phyloP scores from a whole-genome alignment of 768 basidiomycete genomes.

The Serendipita sp. region DNA sequence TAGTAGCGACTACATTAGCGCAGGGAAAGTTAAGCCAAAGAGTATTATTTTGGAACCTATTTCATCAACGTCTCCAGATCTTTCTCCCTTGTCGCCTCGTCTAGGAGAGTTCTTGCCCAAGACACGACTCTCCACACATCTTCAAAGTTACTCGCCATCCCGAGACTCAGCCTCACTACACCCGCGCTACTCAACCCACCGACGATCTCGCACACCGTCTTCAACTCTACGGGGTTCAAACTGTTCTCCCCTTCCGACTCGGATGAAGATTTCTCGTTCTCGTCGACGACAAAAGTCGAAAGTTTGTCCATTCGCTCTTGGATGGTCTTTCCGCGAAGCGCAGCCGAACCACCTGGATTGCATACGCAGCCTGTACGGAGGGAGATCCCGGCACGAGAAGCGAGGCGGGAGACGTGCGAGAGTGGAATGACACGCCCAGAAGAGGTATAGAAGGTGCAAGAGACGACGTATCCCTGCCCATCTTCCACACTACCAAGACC shows the following conservation, averaged over 20 bases:
- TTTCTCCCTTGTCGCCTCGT: neutral
- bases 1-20: too few species aligned
- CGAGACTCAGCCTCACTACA: constrained; percentile 34
- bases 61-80: too few species aligned
- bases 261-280: too few species aligned
- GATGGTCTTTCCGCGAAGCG: constrained; percentile 41
- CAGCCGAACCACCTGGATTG: constrained; percentile 68
- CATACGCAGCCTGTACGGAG: constrained; percentile 79
- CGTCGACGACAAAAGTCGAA: neutral
- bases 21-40: too few species aligned
- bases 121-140: constrained; percentile 35
- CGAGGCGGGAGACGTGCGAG: neutral
- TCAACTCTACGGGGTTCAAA: neutral
- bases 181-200: constrained; percentile 6
- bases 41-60: too few species aligned
- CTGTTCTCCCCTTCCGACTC: too few species aligned
- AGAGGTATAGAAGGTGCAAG: neutral
- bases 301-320: constrained; percentile 47
- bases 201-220: neutral
- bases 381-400: constrained; percentile 35
- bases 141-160: constrained; percentile 61
- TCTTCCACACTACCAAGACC: neutral
- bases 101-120: constrained; percentile 10
- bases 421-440: neutral
- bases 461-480: neutral